Percentiles rank a stretch among this genome's conserved stretches.
These are phyloP conservation scores for Lepiota subincarnata DNA, from an alignment of 768 basidiomycete genomes.

Conservation along the genomic window DNA sequence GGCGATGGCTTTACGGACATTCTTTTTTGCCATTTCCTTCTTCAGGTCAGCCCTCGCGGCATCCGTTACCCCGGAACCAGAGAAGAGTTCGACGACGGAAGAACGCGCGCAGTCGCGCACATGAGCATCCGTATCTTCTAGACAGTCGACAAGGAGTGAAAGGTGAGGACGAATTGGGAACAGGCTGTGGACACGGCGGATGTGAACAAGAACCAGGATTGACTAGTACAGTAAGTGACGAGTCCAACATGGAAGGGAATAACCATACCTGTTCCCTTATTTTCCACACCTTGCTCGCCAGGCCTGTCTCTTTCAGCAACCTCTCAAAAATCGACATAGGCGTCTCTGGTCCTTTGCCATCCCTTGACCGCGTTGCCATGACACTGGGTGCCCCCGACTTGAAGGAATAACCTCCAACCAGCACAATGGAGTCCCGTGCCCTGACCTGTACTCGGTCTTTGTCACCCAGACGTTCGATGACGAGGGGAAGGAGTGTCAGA, in stretches of 20 bases:
- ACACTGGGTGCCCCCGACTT: constrained; percentile 44
- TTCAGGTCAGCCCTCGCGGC: constrained; percentile 90
- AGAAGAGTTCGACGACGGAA: constrained; percentile 81
- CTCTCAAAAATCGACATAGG: constrained; percentile 69
- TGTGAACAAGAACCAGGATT: constrained; percentile 64
- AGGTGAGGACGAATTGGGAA: constrained; percentile 85
- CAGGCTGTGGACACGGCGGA: constrained; percentile 64
- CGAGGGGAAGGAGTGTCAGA: constrained; percentile 61
- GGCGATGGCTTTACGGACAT: constrained; percentile 82
- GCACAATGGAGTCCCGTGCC: constrained; percentile 72
- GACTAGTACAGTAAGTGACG: constrained; percentile 31
- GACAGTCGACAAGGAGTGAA: constrained; percentile 69
- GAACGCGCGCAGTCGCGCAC: constrained; percentile 85
- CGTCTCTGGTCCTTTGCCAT: constrained; percentile 62
- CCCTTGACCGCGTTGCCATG: constrained; percentile 37
- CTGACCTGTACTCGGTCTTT: constrained; percentile 68
- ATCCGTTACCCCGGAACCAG: constrained; percentile 76
- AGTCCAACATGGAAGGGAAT: neutral
- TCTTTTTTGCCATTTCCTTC: constrained; percentile 83
- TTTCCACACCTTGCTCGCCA: constrained; percentile 81
- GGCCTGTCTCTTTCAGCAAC: constrained; percentile 63
- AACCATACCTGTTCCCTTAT: constrained; percentile 76
- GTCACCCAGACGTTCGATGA: constrained; percentile 83
- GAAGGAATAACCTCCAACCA: constrained; percentile 71
- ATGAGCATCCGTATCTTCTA: constrained; percentile 88